Evolutionary conservation across 2,329 filamentous ascomycete genomes (phyloP).

Genomic region (Parastagonospora avenae): DNA sequence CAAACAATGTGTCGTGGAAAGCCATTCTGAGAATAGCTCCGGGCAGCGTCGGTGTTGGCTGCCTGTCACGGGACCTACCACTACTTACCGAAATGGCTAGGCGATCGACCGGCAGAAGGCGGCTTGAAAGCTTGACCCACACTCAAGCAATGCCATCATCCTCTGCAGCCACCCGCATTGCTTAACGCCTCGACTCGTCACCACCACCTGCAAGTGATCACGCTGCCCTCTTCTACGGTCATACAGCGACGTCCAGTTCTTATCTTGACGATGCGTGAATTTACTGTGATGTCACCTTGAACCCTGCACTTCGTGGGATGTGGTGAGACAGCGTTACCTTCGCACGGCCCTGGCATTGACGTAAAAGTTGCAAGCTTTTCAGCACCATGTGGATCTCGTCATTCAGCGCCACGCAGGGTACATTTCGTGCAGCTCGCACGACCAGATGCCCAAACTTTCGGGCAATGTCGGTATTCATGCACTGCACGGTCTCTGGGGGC

Average conservation of each 20-base stretch:
- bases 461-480: conserved; percentile 17
- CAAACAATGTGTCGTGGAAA: not conserved
- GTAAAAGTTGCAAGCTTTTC: conserved; percentile 38
- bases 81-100: conserved; percentile 20
- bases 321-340: conserved; percentile 1
- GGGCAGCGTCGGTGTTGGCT: conserved; percentile 21
- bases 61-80: conserved; percentile 16
- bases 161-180: not conserved
- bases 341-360: conserved; percentile 28
- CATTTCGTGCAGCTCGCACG: conserved; percentile 6
- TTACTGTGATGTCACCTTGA: conserved; percentile 11
- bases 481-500: conserved; percentile 9
- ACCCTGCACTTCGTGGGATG: not conserved
- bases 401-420: conserved; percentile 10
- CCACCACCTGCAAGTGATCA: not conserved
- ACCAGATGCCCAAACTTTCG: conserved; percentile 5
- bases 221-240: not conserved
- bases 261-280: conserved; percentile 2
- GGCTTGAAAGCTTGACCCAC: conserved; percentile 26
- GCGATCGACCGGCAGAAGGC: not conserved
- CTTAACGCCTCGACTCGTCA: conserved; percentile 2
- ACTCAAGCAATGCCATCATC: conserved; percentile 6
- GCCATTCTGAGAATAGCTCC: not conserved
- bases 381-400: conserved; percentile 36
- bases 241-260: not conserved